Evolutionary conservation across 306 rosid species (phyloP), one percentile per base, ranked within the genome.

Genomic region (Quercus parvula): DNA sequence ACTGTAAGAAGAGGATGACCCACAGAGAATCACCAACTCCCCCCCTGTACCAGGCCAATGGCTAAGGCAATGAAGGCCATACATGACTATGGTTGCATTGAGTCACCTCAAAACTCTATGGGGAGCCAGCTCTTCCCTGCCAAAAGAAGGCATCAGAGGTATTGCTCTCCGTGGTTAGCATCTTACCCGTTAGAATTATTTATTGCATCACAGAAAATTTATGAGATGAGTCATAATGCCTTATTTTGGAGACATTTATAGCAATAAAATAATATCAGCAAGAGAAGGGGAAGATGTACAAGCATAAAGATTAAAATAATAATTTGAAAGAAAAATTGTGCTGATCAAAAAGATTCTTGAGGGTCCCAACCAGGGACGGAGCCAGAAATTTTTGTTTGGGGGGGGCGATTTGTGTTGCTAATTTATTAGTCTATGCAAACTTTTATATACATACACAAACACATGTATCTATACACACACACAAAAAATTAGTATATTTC

Each of bases 81-180:
- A 63, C 28, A 75, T 58, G 70, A 52, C 35, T 77, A 69, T n/a
- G 70, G 72, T 74, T 54, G 70, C 38, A 46, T 79, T 56, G 82
- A 68, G 73, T 85, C 81, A 38, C 82, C 78, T 77, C 78, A 56
- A 71, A 80, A 73, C 86, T 77, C 78, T 76, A 75, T 55, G 64
- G 62, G 71, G 66, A 83, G 83, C 73, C 68, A 38, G 85, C 66
- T 81, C 84, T 80, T 83, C 80, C 84, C 86, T 84, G 86, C 84
- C 83, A 87, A 87, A 77, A 87, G 78, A 82, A 81, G 86, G 80
- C 79, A 81, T 77, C 64, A 78, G 57, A 74, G 71, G 77, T 9
- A 74, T 70, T 77, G 83, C 73, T 75, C 81, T 19, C 81, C 52
- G 18, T 62, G 75, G 75, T 75, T 78, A 85, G 71, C 61, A 75